Base-by-base conservation (phyloP, 768 basidiomycete genomes). In the Rhizopogon roseolus region DNA sequence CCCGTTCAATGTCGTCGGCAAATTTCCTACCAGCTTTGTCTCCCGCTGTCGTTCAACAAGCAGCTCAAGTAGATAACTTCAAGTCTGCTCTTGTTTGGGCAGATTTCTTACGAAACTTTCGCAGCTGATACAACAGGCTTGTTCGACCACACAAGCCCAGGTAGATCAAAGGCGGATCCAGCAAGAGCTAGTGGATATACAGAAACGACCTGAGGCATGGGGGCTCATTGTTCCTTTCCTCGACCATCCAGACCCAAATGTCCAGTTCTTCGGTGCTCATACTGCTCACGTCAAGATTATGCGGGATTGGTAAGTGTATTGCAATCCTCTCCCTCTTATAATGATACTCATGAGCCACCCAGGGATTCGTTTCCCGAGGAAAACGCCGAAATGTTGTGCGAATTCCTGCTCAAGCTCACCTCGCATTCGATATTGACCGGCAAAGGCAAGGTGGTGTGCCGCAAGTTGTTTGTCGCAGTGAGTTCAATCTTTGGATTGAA, bases 181-280 rank as follows among this genome's bases (percentile, higher is more conserved):
- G 61, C 81, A 81, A 50, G 85, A 89, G 55, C 78, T 90, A 5
- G 87, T 86, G 57, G 85, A 88, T 56, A 79, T 90, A 10, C 88
- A 90, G 67, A 88, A 85, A 61, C 73, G 77, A 49, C 83, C 80
- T 52, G 88, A 89, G 61, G 89, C 89, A 3, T 94, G 90, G 92
- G 90, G 89, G 8, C 72, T 94, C 44, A 82, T 93, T 17, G 77
- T 89, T 36, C 90, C 91, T 0, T 78, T 94, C 57, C 71, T 93
- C 25, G 76, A 84, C 13, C 76, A 87, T 62, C 71, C 75, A 28
- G 88, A 95, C 67, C 77, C 78, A 50, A 92, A 92, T 62, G 90
- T 96, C 9, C 89, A 94, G 66, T 98, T 96, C 77, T 96, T 93
- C 63, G 93, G 93, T 2, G 93, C 94, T 5, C 94, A 97, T 62